Evolutionary conservation across 2,329 filamentous ascomycete species (phyloP).

Genomic region (Dactylellina haptotyla): DNA sequence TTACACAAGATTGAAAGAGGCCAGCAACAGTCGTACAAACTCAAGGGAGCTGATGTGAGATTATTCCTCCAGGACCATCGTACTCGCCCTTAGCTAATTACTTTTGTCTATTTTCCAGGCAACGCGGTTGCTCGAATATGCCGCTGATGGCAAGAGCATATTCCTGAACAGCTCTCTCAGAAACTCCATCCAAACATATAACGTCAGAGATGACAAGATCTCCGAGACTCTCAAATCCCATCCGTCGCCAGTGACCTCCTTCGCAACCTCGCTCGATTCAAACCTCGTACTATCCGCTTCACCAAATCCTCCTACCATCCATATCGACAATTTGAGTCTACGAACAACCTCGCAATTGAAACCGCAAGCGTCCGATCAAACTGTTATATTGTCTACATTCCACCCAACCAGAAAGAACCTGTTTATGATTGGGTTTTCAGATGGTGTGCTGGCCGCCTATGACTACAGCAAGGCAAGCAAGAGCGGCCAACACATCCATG

Average conservation of each 20-base stretch:
- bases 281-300: slow-evolving; percentile 57
- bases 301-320: slow-evolving; percentile 56
- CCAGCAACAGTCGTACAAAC: slow-evolving; percentile 58
- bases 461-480: slow-evolving; percentile 57
- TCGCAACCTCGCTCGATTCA: slow-evolving; percentile 57
- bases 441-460: slow-evolving; percentile 58
- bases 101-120: slow-evolving; percentile 5
- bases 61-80: not conserved
- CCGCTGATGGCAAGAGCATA: slow-evolving; percentile 57
- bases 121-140: slow-evolving; percentile 57
- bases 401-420: slow-evolving; percentile 57
- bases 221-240: slow-evolving; percentile 56
- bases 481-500: slow-evolving; percentile 57
- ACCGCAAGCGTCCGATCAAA: slow-evolving; percentile 55
- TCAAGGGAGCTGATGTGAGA: slow-evolving; percentile 57
- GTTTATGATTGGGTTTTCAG: slow-evolving; percentile 57
- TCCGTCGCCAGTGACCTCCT: slow-evolving; percentile 57
- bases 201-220: slow-evolving; percentile 57
- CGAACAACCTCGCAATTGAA: slow-evolving; percentile 56
- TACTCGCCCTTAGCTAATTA: slow-evolving; percentile 15
- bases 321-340: slow-evolving; percentile 57
- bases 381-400: slow-evolving; percentile 56
- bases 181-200: slow-evolving; percentile 58
- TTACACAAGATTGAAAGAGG: slow-evolving; percentile 57
- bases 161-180: slow-evolving; percentile 58